A percentile compares a stretch with the other conserved stretches of the same genome.
Conservation (phyloP, 129 eudicot genomes). For the Daucus carota region DNA sequence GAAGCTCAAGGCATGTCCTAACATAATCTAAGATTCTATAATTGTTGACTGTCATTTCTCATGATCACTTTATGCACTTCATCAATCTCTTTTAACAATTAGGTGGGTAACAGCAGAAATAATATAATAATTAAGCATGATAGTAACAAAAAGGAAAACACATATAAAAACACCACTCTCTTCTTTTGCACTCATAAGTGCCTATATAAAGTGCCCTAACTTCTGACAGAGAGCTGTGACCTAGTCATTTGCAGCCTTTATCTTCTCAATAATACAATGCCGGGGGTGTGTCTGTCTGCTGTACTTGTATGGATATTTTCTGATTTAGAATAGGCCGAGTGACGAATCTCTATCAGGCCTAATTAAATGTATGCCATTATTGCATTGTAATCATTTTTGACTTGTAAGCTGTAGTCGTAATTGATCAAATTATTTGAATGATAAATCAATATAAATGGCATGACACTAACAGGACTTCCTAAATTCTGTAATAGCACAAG, state of each 20-base stretch:
- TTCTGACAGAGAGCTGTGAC: not conserved
- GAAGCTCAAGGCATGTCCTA: constrained; percentile 69
- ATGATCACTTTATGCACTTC: not conserved
- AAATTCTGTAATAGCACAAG: too few relatives aligned
- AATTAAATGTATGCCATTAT: not conserved
- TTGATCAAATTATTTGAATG: too few relatives aligned
- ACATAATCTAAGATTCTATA: not conserved
- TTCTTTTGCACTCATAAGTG: not conserved
- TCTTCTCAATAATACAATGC: not conserved
- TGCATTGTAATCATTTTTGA: not conserved
- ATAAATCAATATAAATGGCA: too few relatives aligned
- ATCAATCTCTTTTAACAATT: not conserved
- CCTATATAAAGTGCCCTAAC: not conserved
- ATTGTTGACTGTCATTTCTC: not conserved
- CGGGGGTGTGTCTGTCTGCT: not conserved
- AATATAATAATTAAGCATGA: not conserved
- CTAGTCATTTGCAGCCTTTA: not conserved
- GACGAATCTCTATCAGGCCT: not conserved
- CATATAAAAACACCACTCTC: not conserved
- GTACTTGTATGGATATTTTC: not conserved
- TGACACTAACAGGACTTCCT: too few relatives aligned
- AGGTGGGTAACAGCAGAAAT: not conserved
- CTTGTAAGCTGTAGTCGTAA: too few relatives aligned
- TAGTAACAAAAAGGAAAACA: not conserved
- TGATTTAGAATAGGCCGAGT: not conserved